Base-by-base conservation (phyloP, 164 flowering plant genomes). In the Cinnamomum chago region DNA sequence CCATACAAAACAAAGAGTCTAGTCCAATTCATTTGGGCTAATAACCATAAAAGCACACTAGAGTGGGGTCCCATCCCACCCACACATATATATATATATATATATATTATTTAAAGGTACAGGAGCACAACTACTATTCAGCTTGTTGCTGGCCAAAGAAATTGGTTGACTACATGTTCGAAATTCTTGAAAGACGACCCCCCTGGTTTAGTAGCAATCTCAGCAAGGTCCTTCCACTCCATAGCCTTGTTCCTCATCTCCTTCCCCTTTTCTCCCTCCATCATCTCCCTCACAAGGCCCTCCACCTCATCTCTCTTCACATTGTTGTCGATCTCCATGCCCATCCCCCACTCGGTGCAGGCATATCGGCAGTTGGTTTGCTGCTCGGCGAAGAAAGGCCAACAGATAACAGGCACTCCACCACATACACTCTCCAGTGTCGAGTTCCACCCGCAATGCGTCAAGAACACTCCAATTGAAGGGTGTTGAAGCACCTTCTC, bases 311-410 rank as follows among this genome's bases (percentile, higher is more conserved):
- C 81, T 35, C 83, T 72, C 69, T 75, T 82, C 70, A 84, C 83
- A 47, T 79, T 75, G 9, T 58, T 65, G 40, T 77, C 75, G 27
- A 79, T 70, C 62, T 82, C 84, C 68, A 75, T 58, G 2, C 87
- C 87, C 0, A 76, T 66, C 18, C 76, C 85, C 84, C 84, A 83
- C 18, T 72, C 73, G 0, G 30, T 68, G 70, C 85, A 79, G 3
- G 78, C 75, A 50, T 71, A 81, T 12, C 72, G 72, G 64, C 84
- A 83, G 58, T 85, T 85, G 5, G 79, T 78, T 18, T 73, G 81
- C 66, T 85, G 87, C 11, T 88, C 92, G 0, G 88, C 86, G 50
- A 83, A 86, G 71, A 86, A 84, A 2, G 92, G 90, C 90, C 88
- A 88, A 70, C 87, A 86, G 0, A 88, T 72, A 83, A 86, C 72